Conservation (phyloP, 2,329 filamentous ascomycete genomes). For the Beauveria caledonica region DNA sequence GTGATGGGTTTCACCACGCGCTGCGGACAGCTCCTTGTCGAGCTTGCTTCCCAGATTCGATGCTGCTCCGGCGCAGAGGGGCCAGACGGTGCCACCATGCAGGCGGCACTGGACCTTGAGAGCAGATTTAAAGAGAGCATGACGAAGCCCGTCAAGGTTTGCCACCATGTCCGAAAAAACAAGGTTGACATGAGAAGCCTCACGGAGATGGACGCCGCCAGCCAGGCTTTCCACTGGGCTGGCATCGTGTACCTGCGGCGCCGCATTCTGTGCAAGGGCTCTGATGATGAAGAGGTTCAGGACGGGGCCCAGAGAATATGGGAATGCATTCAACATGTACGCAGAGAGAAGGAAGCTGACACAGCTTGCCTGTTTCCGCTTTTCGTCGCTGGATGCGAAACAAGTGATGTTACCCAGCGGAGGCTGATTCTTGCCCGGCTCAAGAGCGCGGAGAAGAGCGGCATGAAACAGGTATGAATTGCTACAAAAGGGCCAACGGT, state of each 20-base stretch:
- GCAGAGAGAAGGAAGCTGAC: slow-evolving; percentile 61
- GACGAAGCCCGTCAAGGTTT: slow-evolving; percentile 32
- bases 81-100: slow-evolving; percentile 17
- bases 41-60: neutral
- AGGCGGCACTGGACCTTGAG: slow-evolving; percentile 50
- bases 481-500: too few species aligned
- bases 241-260: slow-evolving; percentile 69
- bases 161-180: slow-evolving; percentile 37
- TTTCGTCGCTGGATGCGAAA: slow-evolving; percentile 76
- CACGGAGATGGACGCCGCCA: slow-evolving; percentile 60
- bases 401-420: slow-evolving; percentile 45
- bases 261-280: slow-evolving; percentile 57
- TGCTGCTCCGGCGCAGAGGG: neutral
- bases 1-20: slow-evolving; percentile 52
- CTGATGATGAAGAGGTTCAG: slow-evolving; percentile 52
- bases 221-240: slow-evolving; percentile 73
- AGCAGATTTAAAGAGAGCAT: slow-evolving; percentile 52
- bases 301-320: slow-evolving; percentile 56
- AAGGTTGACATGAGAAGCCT: slow-evolving; percentile 47
- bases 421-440: slow-evolving; percentile 57
- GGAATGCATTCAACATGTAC: slow-evolving; percentile 51
- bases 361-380: slow-evolving; percentile 71
- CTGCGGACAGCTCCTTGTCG: slow-evolving; percentile 69
- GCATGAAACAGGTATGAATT: slow-evolving; percentile 61
- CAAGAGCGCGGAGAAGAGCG: slow-evolving; percentile 59